A percentile compares a stretch with the other conserved stretches of the same genome.
Evolutionary conservation across 352 stramenopile genomes (phyloP).

Genomic region (Globisporangium solare): DNA sequence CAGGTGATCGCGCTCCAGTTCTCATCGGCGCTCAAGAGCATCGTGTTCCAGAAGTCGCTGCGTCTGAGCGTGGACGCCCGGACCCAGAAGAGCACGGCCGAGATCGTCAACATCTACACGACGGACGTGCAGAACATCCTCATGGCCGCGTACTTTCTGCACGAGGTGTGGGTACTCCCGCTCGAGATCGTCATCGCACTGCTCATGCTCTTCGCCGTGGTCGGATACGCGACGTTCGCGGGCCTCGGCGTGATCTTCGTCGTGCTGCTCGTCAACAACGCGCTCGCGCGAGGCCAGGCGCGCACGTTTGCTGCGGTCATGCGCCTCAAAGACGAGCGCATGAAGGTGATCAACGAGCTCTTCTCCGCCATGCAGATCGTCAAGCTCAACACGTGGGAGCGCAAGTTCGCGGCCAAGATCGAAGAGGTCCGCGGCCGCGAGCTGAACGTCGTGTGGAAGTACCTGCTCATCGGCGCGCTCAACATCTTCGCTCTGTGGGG

Average conservation of each 20-base stretch:
- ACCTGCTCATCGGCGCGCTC: slow-evolving; percentile 41
- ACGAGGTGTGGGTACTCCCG: slow-evolving; percentile 68
- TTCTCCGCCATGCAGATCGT: slow-evolving; percentile 89
- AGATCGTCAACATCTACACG: slow-evolving; percentile 55
- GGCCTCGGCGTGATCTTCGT: slow-evolving; percentile 31
- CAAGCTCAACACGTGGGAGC: slow-evolving; percentile 95
- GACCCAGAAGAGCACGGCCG: slow-evolving; percentile 31
- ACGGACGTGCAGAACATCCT: slow-evolving; percentile 58
- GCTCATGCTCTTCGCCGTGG: slow-evolving; percentile 46
- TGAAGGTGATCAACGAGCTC: slow-evolving; percentile 56
- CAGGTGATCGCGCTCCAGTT: slow-evolving; percentile 61
- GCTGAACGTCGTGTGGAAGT: slow-evolving; percentile 40
- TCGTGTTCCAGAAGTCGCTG: slow-evolving; percentile 73
- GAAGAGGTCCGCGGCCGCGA: slow-evolving; percentile 32
- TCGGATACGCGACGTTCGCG: slow-evolving; percentile 41
- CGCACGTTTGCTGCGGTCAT: slow-evolving; percentile 34
- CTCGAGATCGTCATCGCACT: slow-evolving; percentile 44
- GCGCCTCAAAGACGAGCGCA: slow-evolving; percentile 43
- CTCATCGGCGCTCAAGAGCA: slow-evolving; percentile 58
- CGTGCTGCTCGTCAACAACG: slow-evolving; percentile 40
- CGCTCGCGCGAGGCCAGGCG: slow-evolving; percentile 27
- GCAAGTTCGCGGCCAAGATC: slow-evolving; percentile 79
- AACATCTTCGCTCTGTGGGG: slow-evolving; percentile 40
- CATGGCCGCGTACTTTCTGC: slow-evolving; percentile 54
- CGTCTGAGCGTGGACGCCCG: slow-evolving; percentile 30